phyloP scores from a whole-genome alignment of 163 green algal species.

The Prototheca wickerhamii region DNA sequence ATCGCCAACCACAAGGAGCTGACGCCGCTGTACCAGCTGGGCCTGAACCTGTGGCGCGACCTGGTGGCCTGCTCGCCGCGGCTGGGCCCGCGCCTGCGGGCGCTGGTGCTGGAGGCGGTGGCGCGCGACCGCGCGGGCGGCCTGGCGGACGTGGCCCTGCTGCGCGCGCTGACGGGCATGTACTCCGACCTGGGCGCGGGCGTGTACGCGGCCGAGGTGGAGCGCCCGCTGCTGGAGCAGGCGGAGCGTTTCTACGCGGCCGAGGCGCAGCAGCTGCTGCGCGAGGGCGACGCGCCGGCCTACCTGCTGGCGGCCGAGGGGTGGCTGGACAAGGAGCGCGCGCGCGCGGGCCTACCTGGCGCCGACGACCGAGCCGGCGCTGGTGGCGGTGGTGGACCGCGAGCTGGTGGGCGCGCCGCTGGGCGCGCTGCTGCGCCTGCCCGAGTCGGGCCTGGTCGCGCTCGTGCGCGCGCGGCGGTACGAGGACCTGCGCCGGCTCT shows the following conservation, averaged over 20 bases:
- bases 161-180: conserved; percentile 81
- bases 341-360: conserved; percentile 86
- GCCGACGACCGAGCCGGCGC: conserved; percentile 62
- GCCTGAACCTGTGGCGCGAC: conserved; percentile 88
- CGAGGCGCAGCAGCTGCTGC: background rate
- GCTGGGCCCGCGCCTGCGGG: conserved; percentile 32
- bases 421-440: conserved; percentile 79
- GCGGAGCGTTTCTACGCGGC: conserved; percentile 81
- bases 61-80: conserved; percentile 59
- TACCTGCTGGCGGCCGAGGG: conserved; percentile 84
- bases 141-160: conserved; percentile 68
- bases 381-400: conserved; percentile 73
- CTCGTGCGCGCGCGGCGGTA: conserved; percentile 73
- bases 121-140: conserved; percentile 74
- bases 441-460: conserved; percentile 75
- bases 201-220: conserved; percentile 89
- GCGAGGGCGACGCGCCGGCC: conserved; percentile 61
- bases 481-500: conserved; percentile 81
- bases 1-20: conserved; percentile 73
- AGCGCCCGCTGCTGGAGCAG: conserved; percentile 73
- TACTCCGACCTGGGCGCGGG: conserved; percentile 78
- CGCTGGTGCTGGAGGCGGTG: conserved; percentile 66
- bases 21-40: conserved; percentile 82
- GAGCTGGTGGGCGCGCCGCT: conserved; percentile 83
- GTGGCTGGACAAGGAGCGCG: conserved; percentile 56